These are phyloP conservation scores for Scedosporium aurantiacum DNA, from an alignment of 2,329 filamentous ascomycete genomes.

Conservation along the genomic window DNA sequence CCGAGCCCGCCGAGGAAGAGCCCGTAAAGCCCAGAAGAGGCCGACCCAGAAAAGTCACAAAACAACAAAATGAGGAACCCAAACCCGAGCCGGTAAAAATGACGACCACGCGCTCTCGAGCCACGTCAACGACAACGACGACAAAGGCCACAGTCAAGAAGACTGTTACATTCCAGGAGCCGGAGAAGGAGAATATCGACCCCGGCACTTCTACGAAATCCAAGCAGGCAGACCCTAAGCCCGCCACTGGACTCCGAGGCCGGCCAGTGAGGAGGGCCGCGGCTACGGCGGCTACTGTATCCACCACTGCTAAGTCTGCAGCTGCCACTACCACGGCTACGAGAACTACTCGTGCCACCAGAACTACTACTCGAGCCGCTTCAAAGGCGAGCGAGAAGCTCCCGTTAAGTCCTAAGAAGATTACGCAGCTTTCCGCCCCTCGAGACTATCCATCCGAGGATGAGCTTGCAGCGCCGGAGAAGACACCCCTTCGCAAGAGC, in stretches of 20 bases:
- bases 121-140: slow-evolving; percentile 18
- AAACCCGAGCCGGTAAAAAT: slow-evolving; percentile 22
- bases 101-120: slow-evolving; percentile 23
- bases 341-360: slow-evolving; percentile 19
- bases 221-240: slow-evolving; percentile 19
- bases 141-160: slow-evolving; percentile 42
- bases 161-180: slow-evolving; percentile 52
- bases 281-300: slow-evolving; percentile 11
- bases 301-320: slow-evolving; percentile 11
- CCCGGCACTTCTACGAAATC: slow-evolving; percentile 23
- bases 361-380: slow-evolving; percentile 14
- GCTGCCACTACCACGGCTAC: slow-evolving; percentile 8
- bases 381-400: slow-evolving; percentile 29
- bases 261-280: slow-evolving; percentile 36
- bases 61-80: not conserved
- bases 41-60: not conserved
- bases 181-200: slow-evolving; percentile 52
- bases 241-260: slow-evolving; percentile 24
- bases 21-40: slow-evolving; percentile 9
- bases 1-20: slow-evolving; percentile 16
- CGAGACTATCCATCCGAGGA: slow-evolving; percentile 39
- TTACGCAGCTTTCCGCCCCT: slow-evolving; percentile 38
- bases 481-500: slow-evolving; percentile 41
- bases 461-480: slow-evolving; percentile 43
- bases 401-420: slow-evolving; percentile 55